Evolutionary conservation across 1,284 basidiomycete genomes (phyloP).

Genomic region (Ceratobasidium sp.): DNA sequence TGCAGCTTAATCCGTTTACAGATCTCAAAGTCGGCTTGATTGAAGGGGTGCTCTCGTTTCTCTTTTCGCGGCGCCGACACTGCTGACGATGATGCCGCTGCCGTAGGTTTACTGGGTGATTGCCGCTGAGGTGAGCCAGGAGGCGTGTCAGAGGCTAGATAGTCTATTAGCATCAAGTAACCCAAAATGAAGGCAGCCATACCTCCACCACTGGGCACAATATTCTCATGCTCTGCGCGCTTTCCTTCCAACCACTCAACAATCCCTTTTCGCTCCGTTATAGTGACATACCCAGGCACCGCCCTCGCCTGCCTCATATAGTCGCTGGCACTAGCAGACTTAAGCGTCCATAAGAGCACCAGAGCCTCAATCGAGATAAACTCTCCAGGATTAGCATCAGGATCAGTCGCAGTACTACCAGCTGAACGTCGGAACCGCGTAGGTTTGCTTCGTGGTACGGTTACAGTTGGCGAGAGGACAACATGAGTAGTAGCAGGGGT

Average conservation of each 20-base stretch:
- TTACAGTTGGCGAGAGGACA: slow-evolving; percentile 66
- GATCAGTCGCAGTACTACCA: slow-evolving; percentile 59
- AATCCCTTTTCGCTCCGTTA: slow-evolving; percentile 85
- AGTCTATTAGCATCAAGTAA: slow-evolving; percentile 49
- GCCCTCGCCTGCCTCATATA: slow-evolving; percentile 88
- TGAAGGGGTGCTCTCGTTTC: slow-evolving; percentile 84
- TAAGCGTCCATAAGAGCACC: slow-evolving; percentile 81
- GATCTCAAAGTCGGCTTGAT: slow-evolving; percentile 80
- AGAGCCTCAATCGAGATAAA: slow-evolving; percentile 85
- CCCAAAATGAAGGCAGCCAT: slow-evolving; percentile 53
- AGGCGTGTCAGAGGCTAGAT: slow-evolving; percentile 67
- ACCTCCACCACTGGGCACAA: slow-evolving; percentile 69
- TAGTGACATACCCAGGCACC: slow-evolving; percentile 81
- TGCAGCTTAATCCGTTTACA: slow-evolving; percentile 84
- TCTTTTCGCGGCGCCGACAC: slow-evolving; percentile 63
- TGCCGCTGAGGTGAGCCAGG: slow-evolving; percentile 70
- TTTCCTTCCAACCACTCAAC: slow-evolving; percentile 87
- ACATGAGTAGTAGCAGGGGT: slow-evolving; percentile 71
- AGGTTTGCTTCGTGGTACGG: slow-evolving; percentile 75
- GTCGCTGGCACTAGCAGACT: slow-evolving; percentile 79
- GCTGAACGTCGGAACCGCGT: slow-evolving; percentile 79
- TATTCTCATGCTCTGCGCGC: slow-evolving; percentile 67
- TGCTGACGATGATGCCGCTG: slow-evolving; percentile 55
- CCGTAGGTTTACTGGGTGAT: slow-evolving; percentile 57
- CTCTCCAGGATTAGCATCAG: slow-evolving; percentile 64